phyloP scores from a whole-genome alignment of 176 grass and related monocot genomes.

The Carex littledalei region DNA sequence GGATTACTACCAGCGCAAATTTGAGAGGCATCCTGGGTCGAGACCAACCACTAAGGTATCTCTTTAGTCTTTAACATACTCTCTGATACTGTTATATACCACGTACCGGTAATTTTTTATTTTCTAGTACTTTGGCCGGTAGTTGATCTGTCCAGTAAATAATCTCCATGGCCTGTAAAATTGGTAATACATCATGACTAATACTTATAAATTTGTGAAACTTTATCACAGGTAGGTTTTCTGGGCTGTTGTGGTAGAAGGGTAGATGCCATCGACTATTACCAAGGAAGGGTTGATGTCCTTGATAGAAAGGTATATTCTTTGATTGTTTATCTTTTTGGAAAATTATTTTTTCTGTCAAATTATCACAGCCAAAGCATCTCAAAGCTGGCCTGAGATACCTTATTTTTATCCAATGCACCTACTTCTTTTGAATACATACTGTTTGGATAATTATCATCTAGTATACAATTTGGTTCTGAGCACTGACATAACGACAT shows the following conservation, averaged over 20 bases:
- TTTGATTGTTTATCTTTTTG: background rate
- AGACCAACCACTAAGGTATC: constrained; percentile 68
- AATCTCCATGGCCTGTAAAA: background rate
- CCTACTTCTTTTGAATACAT: background rate
- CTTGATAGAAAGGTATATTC: constrained; percentile 38
- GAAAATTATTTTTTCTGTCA: constrained; percentile 4
- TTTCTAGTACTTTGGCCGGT: background rate
- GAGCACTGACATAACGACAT: background rate
- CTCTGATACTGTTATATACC: background rate
- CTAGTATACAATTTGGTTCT: background rate
- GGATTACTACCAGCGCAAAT: constrained; percentile 88
- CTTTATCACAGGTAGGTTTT: constrained; percentile 5
- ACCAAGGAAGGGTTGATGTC: constrained; percentile 27
- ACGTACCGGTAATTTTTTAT: background rate
- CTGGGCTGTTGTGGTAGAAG: constrained; percentile 35
- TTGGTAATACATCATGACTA: background rate
- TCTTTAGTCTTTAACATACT: background rate
- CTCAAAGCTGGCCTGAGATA: background rate
- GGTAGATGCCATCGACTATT: constrained; percentile 40
- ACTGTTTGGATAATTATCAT: background rate
- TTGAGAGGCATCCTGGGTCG: constrained; percentile 72
- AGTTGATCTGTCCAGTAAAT: background rate
- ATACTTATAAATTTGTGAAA: background rate
- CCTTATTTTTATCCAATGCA: background rate
- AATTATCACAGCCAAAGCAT: background rate